phyloP scores from a whole-genome alignment of 305 asterid genomes.

The Solanum hybrid region DNA sequence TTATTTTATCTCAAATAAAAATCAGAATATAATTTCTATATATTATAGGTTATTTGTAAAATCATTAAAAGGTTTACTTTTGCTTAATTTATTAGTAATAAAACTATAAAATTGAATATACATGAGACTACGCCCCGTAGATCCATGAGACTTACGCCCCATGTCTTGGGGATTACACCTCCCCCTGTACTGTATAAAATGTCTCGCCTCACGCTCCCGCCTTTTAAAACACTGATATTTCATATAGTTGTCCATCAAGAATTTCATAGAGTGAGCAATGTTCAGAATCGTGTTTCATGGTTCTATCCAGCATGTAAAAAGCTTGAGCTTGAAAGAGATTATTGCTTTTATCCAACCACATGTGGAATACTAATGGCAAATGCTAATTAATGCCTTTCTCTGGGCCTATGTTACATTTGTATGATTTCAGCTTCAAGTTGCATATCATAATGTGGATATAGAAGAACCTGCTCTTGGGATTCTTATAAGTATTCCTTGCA shows the following conservation, averaged over 20 bases:
- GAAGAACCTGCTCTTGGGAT: background rate
- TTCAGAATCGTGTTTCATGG: background rate
- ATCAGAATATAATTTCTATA: too few species aligned
- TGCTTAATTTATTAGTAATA: background rate
- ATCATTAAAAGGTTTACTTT: too few species aligned
- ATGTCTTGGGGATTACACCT: background rate
- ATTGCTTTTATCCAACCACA: background rate
- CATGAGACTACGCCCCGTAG: background rate
- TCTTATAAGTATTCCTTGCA: background rate
- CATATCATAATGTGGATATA: background rate
- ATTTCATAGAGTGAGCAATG: background rate
- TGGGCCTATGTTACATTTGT: background rate
- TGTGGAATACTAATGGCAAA: background rate
- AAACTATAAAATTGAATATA: too few species aligned
- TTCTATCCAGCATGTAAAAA: background rate
- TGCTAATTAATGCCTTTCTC: background rate
- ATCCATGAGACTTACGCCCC: background rate
- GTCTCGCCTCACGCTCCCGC: background rate
- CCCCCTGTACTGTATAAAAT: background rate
- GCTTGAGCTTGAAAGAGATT: background rate
- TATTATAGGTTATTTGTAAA: too few species aligned
- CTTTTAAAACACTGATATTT: too few species aligned
- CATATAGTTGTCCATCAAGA: background rate
- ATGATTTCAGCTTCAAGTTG: background rate
- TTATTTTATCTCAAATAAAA: background rate